Evolutionary conservation across 805 yeast genomes (phyloP).

Genomic region (Zygotorulaspora chibaensis): DNA sequence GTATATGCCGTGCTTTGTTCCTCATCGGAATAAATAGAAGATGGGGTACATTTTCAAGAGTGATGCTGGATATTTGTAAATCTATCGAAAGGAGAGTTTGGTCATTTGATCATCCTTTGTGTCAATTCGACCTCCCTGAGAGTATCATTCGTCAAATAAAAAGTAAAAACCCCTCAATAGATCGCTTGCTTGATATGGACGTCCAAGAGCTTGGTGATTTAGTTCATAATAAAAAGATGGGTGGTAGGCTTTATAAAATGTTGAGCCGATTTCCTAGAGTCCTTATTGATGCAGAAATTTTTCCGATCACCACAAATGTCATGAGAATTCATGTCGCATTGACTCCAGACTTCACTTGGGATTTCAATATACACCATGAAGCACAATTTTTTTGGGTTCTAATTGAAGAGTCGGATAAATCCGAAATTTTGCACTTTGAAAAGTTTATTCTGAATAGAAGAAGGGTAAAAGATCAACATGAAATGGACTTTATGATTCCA

Average conservation of each 20-base stretch:
- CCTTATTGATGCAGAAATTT: constrained; percentile 71
- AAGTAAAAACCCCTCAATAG: constrained; percentile 64
- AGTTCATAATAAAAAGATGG: constrained; percentile 78
- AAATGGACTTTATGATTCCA: constrained; percentile 90
- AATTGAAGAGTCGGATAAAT: constrained; percentile 78
- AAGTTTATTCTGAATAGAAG: constrained; percentile 64
- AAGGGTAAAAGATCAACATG: constrained; percentile 53
- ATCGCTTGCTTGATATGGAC: constrained; percentile 65
- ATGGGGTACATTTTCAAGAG: constrained; percentile 81
- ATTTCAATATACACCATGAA: constrained; percentile 70
- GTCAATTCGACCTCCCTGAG: constrained; percentile 78
- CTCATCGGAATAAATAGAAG: constrained; percentile 80
- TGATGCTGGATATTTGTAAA: constrained; percentile 76
- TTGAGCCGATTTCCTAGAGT: constrained; percentile 73
- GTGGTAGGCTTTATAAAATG: constrained; percentile 53
- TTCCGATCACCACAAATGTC: constrained; percentile 84
- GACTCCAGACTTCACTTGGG: constrained; percentile 84
- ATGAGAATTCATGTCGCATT: constrained; percentile 71
- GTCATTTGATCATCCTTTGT: constrained; percentile 86
- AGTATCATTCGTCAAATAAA: constrained; percentile 59
- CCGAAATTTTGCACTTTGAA: constrained; percentile 75
- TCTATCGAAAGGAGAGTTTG: constrained; percentile 80
- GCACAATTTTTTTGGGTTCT: constrained; percentile 89
- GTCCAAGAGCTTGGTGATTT: constrained; percentile 80
- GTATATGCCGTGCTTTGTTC: constrained; percentile 89